Conservation (phyloP, 305 asterid species). For the Coffea humblotiana region DNA sequence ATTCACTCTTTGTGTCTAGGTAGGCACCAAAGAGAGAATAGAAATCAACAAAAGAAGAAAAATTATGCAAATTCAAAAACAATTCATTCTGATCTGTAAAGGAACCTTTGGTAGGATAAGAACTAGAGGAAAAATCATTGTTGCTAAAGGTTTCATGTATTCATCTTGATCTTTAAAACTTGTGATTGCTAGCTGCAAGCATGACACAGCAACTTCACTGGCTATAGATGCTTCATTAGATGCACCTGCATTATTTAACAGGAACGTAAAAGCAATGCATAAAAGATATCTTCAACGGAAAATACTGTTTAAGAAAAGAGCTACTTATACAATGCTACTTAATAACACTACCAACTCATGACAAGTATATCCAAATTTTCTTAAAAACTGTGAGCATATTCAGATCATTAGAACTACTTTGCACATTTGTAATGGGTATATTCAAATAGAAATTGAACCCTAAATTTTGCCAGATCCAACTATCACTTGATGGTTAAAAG, state of each 20-base stretch:
- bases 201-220: slow-evolving; percentile 49
- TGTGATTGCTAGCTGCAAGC: slow-evolving; percentile 57
- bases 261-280: slow-evolving; percentile 18
- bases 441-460: not conserved
- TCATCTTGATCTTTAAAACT: slow-evolving; percentile 55
- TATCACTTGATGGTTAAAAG: not conserved
- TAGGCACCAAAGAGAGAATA: slow-evolving; percentile 24
- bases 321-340: not conserved
- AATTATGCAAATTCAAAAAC: not conserved
- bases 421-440: not conserved
- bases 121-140: slow-evolving; percentile 65
- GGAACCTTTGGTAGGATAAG: slow-evolving; percentile 72
- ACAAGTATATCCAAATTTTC: not conserved
- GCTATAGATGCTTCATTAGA: slow-evolving; percentile 40
- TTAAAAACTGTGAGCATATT: not conserved
- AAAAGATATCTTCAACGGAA: not conserved
- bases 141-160: slow-evolving; percentile 47
- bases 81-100: slow-evolving; percentile 5
- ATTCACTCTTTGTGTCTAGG: slow-evolving; percentile 66
- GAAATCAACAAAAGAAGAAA: slow-evolving; percentile 24
- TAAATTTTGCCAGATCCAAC: not conserved
- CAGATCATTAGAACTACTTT: not conserved
- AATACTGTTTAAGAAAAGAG: not conserved
- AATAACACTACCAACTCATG: not conserved
- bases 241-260: slow-evolving; percentile 50